Conservation (phyloP, 352 stramenopile species). For the Globisporangium rhizosaccharum region DNA sequence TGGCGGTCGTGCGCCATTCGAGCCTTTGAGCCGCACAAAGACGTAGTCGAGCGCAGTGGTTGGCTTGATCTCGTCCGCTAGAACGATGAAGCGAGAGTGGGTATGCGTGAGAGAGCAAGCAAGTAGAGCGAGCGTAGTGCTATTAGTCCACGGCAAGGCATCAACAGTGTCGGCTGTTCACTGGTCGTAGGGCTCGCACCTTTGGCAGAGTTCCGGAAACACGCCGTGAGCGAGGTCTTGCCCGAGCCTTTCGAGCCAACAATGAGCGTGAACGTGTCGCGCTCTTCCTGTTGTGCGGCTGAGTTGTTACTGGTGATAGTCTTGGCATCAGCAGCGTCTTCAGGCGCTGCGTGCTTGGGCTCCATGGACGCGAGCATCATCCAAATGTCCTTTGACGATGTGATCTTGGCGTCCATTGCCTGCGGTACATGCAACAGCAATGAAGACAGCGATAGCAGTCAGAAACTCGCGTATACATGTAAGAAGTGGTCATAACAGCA, state of each 20-base stretch:
- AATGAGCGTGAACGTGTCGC: slow-evolving; percentile 69
- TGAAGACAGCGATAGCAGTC: not conserved
- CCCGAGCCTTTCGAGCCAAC: slow-evolving; percentile 60
- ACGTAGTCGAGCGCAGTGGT: slow-evolving; percentile 90
- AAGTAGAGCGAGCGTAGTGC: too few species aligned
- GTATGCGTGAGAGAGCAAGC: too few species aligned
- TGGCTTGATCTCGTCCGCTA: slow-evolving; percentile 82
- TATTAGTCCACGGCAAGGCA: slow-evolving; percentile 8
- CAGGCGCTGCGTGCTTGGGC: slow-evolving; percentile 21
- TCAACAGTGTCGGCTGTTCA: not conserved
- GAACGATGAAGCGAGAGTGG: too few species aligned
- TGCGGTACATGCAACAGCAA: not conserved
- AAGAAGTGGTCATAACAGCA: not conserved
- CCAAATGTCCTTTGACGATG: slow-evolving; percentile 66
- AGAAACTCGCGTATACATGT: not conserved
- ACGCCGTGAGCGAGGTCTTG: slow-evolving; percentile 78
- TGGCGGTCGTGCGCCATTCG: slow-evolving; percentile 16
- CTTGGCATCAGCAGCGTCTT: slow-evolving; percentile 17
- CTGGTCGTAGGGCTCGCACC: slow-evolving; percentile 6
- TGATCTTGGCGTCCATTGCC: slow-evolving; percentile 10
- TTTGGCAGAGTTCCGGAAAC: slow-evolving; percentile 63
- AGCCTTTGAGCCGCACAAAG: slow-evolving; percentile 73
- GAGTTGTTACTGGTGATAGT: slow-evolving; percentile 1
- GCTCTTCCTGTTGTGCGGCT: slow-evolving; percentile 30
- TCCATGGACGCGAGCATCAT: slow-evolving; percentile 53